Evolutionary conservation across 2,329 filamentous ascomycete genomes (phyloP).

Genomic region (Diatrype stigma): DNA sequence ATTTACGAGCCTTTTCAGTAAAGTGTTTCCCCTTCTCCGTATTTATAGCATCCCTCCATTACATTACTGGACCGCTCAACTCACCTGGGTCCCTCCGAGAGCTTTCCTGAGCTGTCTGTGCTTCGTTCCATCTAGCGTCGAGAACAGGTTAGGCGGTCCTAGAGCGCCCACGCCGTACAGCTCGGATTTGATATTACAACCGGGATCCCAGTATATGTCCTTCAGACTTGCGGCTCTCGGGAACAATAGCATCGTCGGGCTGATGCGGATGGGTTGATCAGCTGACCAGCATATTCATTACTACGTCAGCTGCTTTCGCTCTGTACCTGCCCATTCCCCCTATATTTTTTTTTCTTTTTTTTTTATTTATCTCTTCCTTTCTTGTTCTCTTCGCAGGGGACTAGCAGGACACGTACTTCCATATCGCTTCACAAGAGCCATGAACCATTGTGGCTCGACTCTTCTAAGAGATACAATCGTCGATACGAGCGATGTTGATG

Average conservation of each 20-base stretch:
- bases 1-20: not conserved
- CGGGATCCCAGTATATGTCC: slow-evolving; percentile 36
- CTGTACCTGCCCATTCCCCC: too few species aligned
- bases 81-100: slow-evolving; percentile 21
- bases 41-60: too few species aligned
- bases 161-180: slow-evolving; percentile 32
- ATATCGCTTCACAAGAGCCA: slow-evolving; percentile 17
- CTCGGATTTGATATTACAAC: slow-evolving; percentile 30
- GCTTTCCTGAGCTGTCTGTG: slow-evolving; percentile 33
- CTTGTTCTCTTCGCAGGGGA: too few species aligned
- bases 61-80: too few species aligned
- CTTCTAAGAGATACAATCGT: slow-evolving; percentile 13
- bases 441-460: slow-evolving; percentile 18
- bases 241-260: slow-evolving; percentile 33
- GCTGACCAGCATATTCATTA: too few species aligned
- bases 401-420: slow-evolving; percentile 9
- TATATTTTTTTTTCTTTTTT: too few species aligned
- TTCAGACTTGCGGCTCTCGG: slow-evolving; percentile 29
- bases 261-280: slow-evolving; percentile 32
- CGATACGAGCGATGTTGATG: slow-evolving; percentile 14
- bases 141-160: slow-evolving; percentile 31
- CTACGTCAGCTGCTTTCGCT: not conserved
- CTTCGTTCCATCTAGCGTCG: slow-evolving; percentile 24
- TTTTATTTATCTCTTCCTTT: too few species aligned
- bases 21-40: not conserved